A percentile compares a stretch with the other conserved stretches of the same genome.
These are phyloP conservation scores for Ceratobasidium sp. DNA, from an alignment of 1,284 basidiomycete genomes.

Conservation along the genomic window DNA sequence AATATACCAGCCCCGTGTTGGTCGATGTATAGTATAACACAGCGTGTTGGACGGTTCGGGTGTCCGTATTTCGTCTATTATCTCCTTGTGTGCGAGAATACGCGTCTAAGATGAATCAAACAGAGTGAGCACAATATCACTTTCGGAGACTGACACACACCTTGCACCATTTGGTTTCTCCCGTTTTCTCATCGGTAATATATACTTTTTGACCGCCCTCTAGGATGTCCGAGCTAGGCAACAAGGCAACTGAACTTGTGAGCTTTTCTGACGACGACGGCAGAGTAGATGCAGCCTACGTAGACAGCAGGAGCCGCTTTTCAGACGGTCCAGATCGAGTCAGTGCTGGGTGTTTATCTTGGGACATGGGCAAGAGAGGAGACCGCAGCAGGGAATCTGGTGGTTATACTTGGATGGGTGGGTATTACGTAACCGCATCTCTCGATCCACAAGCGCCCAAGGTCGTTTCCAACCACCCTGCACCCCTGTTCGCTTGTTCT, in stretches of 20 bases:
- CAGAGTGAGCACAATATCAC: neutral
- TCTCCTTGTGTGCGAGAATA: constrained; percentile 25
- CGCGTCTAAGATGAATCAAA: constrained; percentile 11
- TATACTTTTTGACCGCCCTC: constrained; percentile 32
- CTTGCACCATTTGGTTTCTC: constrained; percentile 33
- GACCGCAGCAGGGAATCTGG: neutral
- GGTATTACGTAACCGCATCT: constrained; percentile 17
- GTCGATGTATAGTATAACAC: constrained; percentile 24
- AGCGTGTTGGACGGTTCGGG: constrained; percentile 10
- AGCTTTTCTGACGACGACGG: neutral
- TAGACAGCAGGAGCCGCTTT: constrained; percentile 10
- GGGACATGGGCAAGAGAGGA: neutral
- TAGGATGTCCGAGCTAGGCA: constrained; percentile 21
- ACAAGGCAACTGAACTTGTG: constrained; percentile 7
- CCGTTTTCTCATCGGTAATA: constrained; percentile 24
- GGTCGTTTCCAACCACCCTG: constrained; percentile 14
- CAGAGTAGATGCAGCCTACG: neutral
- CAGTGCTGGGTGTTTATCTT: neutral
- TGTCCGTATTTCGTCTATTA: constrained; percentile 26
- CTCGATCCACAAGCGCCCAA: neutral
- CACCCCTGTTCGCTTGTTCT: neutral
- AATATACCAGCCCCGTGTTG: constrained; percentile 36
- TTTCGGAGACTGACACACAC: neutral
- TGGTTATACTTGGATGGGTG: constrained; percentile 5
- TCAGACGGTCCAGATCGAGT: neutral